Conservation (phyloP, 257 asterid genomes). For the Solanum commersonii region DNA sequence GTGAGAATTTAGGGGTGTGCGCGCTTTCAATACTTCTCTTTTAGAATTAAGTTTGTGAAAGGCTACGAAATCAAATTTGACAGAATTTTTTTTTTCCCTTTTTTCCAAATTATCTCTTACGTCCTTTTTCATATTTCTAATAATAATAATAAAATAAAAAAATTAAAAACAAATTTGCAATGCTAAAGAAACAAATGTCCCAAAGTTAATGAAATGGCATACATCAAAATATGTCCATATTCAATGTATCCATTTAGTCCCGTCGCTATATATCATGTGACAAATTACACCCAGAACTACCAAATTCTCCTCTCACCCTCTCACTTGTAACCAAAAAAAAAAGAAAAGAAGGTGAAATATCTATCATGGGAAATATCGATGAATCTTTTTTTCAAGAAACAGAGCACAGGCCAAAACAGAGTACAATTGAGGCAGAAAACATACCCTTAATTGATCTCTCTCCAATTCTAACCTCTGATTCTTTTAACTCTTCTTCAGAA, state of each 20-base stretch:
- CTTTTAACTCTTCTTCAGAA: not conserved
- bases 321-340: not conserved
- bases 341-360: not conserved
- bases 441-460: conserved; percentile 66
- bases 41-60: not conserved
- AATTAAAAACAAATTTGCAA: too few relatives aligned
- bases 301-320: not conserved
- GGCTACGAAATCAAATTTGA: too few relatives aligned
- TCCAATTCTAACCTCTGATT: not conserved
- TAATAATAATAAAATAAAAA: too few relatives aligned
- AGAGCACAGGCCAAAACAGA: conserved; percentile 54
- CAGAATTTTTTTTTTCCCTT: too few relatives aligned
- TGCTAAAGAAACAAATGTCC: not conserved
- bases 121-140: too few relatives aligned
- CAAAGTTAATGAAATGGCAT: not conserved
- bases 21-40: too few relatives aligned
- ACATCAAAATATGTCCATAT: not conserved
- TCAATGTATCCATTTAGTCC: not conserved
- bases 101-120: too few relatives aligned
- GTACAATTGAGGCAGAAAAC: conserved; percentile 27
- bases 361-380: conserved; percentile 43
- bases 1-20: not conserved
- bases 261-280: not conserved
- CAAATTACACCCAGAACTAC: not conserved
- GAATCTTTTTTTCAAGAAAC: conserved; percentile 42